A percentile compares a stretch with the other conserved stretches of the same genome.
Conservation (phyloP, 768 basidiomycete species). For the Mrakia hoshinonis region DNA sequence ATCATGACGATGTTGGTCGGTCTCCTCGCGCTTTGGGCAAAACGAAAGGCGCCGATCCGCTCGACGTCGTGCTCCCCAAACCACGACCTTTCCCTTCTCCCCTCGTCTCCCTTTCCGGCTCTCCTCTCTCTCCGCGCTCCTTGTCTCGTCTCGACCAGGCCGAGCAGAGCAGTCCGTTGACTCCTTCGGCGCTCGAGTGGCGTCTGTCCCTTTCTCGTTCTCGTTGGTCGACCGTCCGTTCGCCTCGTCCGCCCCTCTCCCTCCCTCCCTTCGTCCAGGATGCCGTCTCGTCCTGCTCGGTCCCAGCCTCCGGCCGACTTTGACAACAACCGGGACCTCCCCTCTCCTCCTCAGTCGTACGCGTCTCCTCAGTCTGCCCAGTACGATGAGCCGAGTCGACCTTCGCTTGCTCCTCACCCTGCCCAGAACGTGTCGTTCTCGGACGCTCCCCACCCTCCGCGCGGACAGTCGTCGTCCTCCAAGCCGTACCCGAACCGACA, state of each 20-base stretch:
- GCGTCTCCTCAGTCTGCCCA: background rate
- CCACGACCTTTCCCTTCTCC: background rate
- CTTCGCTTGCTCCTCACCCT: background rate
- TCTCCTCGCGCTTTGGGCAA: too few species aligned
- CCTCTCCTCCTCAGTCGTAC: slow-evolving; percentile 1
- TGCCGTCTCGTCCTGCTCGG: background rate
- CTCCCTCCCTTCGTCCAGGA: background rate
- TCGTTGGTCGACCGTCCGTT: background rate
- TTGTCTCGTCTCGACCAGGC: background rate
- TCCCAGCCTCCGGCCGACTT: background rate
- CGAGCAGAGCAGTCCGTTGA: background rate
- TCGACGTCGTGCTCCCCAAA: background rate
- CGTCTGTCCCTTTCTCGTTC: background rate
- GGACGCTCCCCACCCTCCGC: slow-evolving; percentile 11
- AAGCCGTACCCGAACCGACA: background rate
- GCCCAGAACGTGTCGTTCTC: background rate
- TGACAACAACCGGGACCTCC: background rate
- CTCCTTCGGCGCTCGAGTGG: background rate
- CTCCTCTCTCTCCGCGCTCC: background rate
- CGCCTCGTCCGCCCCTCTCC: background rate
- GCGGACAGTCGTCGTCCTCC: background rate
- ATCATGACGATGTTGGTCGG: too few species aligned
- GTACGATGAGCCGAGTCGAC: background rate
- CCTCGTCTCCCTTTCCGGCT: background rate
- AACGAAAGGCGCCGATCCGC: background rate